Conservation (phyloP, 2,329 filamentous ascomycete genomes). For the Dactylellina sp. region DNA sequence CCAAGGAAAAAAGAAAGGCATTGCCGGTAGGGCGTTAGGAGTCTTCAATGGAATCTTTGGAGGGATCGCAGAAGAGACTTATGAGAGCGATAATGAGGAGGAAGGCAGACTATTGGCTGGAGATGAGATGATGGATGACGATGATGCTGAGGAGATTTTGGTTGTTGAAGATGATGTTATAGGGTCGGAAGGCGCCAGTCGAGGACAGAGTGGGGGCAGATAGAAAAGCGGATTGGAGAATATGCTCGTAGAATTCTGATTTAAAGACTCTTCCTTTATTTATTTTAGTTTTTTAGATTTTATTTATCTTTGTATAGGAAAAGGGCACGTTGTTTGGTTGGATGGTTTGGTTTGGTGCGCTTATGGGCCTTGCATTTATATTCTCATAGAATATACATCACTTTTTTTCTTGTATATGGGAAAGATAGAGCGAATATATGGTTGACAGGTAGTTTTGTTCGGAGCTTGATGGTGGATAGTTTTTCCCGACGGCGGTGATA, state of each 20-base stretch:
- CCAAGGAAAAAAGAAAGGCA: conserved; percentile 15
- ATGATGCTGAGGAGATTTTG: conserved; percentile 58
- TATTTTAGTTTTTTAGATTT: not conserved
- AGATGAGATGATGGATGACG: conserved; percentile 54
- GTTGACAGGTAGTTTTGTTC: no score
- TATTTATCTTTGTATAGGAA: no score
- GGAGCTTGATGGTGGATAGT: no score
- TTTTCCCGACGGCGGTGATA: no score
- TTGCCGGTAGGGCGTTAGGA: conserved; percentile 50
- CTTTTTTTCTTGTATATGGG: conserved; percentile 6
- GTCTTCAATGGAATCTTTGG: conserved; percentile 50
- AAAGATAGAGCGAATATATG: not conserved
- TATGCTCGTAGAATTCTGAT: not conserved
- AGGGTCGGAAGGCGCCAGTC: conserved; percentile 29
- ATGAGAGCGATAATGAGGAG: conserved; percentile 56
- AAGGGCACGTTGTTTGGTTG: not conserved
- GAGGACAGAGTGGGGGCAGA: not conserved
- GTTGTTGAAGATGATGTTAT: conserved; percentile 54
- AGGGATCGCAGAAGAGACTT: conserved; percentile 33
- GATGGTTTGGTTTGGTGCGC: not conserved
- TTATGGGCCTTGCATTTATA: not conserved
- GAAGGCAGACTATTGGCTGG: conserved; percentile 52
- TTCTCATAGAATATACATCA: not conserved
- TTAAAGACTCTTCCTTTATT: not conserved
- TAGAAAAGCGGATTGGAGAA: not conserved